Evolutionary conservation across 768 basidiomycete genomes (phyloP).

Genomic region (Cubamyces sp.): DNA sequence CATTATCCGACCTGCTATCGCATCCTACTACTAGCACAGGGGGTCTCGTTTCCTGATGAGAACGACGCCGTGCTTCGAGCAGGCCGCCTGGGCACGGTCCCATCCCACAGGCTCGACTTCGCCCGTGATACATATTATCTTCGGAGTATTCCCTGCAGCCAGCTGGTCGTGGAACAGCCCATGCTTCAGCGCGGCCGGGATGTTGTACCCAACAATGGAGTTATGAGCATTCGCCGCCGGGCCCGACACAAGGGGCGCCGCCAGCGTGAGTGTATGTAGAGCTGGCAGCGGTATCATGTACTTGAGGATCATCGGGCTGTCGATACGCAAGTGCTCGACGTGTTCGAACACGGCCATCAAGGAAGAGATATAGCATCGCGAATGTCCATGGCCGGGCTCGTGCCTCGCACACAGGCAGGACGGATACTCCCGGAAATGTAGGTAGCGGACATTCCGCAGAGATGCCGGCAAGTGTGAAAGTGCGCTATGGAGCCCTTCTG

Average conservation of each 20-base stretch:
- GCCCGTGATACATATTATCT: not conserved
- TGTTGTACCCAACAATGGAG: not conserved
- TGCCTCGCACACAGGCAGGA: not conserved
- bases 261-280: conserved; percentile 8
- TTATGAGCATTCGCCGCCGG: conserved; percentile 40
- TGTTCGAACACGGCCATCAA: conserved; percentile 2
- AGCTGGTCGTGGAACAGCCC: not conserved
- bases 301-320: conserved; percentile 9
- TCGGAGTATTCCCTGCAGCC: not conserved
- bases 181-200: not conserved
- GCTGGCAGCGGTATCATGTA: not conserved
- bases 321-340: conserved; percentile 10
- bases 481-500: not conserved
- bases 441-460: not conserved
- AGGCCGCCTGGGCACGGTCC: not conserved
- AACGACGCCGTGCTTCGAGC: not conserved
- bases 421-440: not conserved
- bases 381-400: not conserved
- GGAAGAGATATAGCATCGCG: not conserved
- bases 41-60: not conserved
- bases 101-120: not conserved
- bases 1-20: not conserved
- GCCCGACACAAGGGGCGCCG: conserved; percentile 12
- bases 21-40: too few relatives aligned
- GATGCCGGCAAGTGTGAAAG: not conserved